phyloP scores from a whole-genome alignment of 225 moss, liverwort and hornwort species.

The Marchantia polymorpha region DNA sequence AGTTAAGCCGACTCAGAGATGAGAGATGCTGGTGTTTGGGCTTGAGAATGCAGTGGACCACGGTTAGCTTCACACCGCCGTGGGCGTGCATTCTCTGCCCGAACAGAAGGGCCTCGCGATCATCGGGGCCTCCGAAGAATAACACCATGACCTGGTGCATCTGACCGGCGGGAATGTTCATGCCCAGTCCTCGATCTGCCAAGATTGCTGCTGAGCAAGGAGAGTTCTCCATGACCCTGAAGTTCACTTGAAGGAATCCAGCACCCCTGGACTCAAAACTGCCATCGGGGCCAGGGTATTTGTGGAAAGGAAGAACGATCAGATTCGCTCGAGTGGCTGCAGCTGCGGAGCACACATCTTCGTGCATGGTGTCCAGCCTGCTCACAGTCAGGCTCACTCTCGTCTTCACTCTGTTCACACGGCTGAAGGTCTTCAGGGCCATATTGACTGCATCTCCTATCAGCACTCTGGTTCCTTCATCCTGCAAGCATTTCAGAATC shows the following conservation, averaged over 20 bases:
- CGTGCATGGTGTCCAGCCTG: constrained; percentile 52
- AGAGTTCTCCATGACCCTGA: constrained; percentile 27
- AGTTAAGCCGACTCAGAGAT: neutral
- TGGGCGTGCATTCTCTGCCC: constrained; percentile 56
- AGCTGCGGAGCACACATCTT: constrained; percentile 54
- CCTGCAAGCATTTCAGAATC: neutral
- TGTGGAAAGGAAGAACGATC: constrained; percentile 67
- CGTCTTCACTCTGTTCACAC: constrained; percentile 39
- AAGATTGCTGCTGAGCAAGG: constrained; percentile 38
- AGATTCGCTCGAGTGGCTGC: constrained; percentile 49
- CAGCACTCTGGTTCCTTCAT: constrained; percentile 19
- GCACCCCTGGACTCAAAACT: constrained; percentile 30
- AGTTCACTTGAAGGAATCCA: constrained; percentile 27
- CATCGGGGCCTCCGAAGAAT: constrained; percentile 43
- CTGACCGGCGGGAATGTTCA: neutral
- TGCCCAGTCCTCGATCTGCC: constrained; percentile 24
- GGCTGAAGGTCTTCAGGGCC: constrained; percentile 53
- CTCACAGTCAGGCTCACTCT: constrained; percentile 46
- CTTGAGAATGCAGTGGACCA: constrained; percentile 54
- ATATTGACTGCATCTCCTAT: constrained; percentile 42
- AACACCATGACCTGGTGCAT: constrained; percentile 26
- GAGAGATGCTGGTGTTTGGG: neutral
- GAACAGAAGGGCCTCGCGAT: constrained; percentile 45
- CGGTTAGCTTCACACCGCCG: constrained; percentile 48
- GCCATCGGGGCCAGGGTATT: constrained; percentile 34